phyloP scores from a whole-genome alignment of 257 asterid species.

The Scutellaria minor region DNA sequence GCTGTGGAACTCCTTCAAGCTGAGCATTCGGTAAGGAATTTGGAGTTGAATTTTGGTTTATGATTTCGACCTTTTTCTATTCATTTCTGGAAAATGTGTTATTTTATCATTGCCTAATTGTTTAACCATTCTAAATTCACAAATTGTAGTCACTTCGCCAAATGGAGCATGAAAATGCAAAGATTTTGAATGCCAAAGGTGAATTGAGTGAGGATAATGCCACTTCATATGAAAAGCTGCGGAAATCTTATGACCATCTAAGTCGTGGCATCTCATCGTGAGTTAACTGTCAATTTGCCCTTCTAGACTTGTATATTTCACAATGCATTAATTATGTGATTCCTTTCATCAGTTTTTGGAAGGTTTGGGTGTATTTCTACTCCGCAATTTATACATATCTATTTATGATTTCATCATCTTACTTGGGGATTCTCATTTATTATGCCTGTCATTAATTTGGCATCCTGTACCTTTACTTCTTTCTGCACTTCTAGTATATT shows the following conservation, averaged over 20 bases:
- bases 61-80: slow-evolving; percentile 24
- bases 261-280: slow-evolving; percentile 94
- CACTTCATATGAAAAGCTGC: slow-evolving; percentile 83
- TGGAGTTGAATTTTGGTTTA: slow-evolving; percentile 27
- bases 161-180: slow-evolving; percentile 97
- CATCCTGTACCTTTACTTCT: slow-evolving; percentile 25
- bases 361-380: too few relatives aligned
- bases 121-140: slow-evolving; percentile 25
- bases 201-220: slow-evolving; percentile 93
- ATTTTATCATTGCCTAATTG: slow-evolving; percentile 20
- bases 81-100: slow-evolving; percentile 28
- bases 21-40: slow-evolving; percentile 85
- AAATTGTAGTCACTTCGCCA: slow-evolving; percentile 81
- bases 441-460: slow-evolving; percentile 4
- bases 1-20: slow-evolving; percentile 85
- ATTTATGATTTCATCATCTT: too few relatives aligned
- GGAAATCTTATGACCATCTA: slow-evolving; percentile 88
- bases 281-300: slow-evolving; percentile 46
- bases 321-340: slow-evolving; percentile 7
- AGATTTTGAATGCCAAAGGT: slow-evolving; percentile 95
- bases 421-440: slow-evolving; percentile 19
- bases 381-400: too few relatives aligned
- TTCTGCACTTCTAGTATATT: slow-evolving; percentile 24
- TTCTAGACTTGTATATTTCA: slow-evolving; percentile 28
- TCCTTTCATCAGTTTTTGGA: not conserved